These are phyloP conservation scores for Flaveria linearis DNA, from an alignment of 129 eudicot species.

Conservation along the genomic window DNA sequence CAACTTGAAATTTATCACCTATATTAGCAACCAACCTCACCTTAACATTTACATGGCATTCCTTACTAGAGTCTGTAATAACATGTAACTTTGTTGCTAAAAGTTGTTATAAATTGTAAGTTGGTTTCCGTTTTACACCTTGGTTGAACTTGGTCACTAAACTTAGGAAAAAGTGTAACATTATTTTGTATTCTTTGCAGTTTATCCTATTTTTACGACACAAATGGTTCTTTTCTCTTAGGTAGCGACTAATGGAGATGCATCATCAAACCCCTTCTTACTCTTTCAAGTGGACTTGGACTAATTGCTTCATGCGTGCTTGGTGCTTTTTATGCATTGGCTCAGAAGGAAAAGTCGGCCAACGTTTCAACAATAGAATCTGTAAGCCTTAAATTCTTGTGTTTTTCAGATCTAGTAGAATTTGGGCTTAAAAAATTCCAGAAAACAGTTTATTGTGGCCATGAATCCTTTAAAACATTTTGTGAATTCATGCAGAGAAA, in stretches of 20 bases:
- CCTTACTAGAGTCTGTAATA: not conserved
- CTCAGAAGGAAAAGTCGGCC: slow-evolving; percentile 70
- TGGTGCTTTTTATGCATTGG: slow-evolving; percentile 76
- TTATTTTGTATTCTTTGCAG: not conserved
- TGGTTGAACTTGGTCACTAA: not conserved
- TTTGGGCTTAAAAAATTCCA: not conserved
- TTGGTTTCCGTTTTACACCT: not conserved
- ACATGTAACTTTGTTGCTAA: not conserved
- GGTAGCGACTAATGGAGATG: slow-evolving; percentile 44
- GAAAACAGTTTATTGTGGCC: no score
- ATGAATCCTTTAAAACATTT: not conserved
- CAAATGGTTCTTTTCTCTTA: slow-evolving; percentile 31
- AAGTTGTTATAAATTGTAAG: not conserved
- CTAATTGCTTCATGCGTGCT: slow-evolving; percentile 68
- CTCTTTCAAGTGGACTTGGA: slow-evolving; percentile 75
- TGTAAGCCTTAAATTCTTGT: slow-evolving; percentile 50
- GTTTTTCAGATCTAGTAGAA: not conserved
- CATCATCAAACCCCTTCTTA: slow-evolving; percentile 59
- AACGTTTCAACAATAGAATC: slow-evolving; percentile 60
- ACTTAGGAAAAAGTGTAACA: not conserved
- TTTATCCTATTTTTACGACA: not conserved
- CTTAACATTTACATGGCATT: not conserved
- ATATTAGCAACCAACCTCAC: not conserved
- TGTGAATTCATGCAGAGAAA: slow-evolving; percentile 13
- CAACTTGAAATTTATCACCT: not conserved